These are phyloP conservation scores for Erysimum cheiranthoides DNA, from an alignment of 345 rosid genomes.

Conservation along the genomic window DNA sequence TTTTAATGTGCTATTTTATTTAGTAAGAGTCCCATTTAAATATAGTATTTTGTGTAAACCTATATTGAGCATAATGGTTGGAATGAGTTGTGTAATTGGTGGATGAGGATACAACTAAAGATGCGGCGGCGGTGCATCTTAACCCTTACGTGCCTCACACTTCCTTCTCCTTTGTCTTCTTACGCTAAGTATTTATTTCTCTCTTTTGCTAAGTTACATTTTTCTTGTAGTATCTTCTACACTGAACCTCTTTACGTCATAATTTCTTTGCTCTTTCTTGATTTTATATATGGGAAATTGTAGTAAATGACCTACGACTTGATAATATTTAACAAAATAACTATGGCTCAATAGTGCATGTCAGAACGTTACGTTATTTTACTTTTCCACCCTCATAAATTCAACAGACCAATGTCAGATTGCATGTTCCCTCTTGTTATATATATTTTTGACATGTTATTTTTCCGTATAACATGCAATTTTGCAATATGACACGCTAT, in stretches of 20 bases:
- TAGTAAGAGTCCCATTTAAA: no score
- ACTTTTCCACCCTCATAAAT: no score
- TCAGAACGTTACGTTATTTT: no score
- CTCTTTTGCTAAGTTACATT: slow-evolving; percentile 30
- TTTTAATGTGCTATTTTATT: neutral
- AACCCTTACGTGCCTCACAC: slow-evolving; percentile 51
- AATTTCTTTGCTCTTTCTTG: neutral
- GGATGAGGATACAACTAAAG: slow-evolving; percentile 36
- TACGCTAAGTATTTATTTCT: slow-evolving; percentile 48
- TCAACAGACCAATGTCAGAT: no score
- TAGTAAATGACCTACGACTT: no score
- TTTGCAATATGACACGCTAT: no score
- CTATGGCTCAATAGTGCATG: no score
- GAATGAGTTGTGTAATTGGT: slow-evolving; percentile 44
- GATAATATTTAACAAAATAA: no score
- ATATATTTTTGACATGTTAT: no score
- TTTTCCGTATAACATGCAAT: no score
- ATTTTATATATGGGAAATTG: no score
- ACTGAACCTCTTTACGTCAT: slow-evolving; percentile 4
- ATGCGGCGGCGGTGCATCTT: slow-evolving; percentile 53
- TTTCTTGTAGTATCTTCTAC: slow-evolving; percentile 17
- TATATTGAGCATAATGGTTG: slow-evolving; percentile 17
- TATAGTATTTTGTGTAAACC: neutral
- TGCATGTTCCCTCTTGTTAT: no score
- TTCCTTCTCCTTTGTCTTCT: slow-evolving; percentile 46